Conservation (phyloP, 805 yeast genomes). For the Metschnikowia dekortorum region DNA sequence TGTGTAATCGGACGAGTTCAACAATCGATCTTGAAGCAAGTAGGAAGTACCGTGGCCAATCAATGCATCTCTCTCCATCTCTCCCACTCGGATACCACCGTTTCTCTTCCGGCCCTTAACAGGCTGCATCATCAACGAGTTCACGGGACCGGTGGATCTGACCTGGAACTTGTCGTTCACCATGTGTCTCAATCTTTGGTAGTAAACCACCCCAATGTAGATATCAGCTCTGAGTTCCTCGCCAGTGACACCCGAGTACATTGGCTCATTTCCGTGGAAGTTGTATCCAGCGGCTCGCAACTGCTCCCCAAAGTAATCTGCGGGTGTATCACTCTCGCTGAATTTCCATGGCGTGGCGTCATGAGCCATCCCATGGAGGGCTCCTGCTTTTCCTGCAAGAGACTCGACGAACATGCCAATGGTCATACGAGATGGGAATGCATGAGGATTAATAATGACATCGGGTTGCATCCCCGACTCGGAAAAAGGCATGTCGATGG, state of each 20-base stretch:
- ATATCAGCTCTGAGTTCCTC: constrained; percentile 95
- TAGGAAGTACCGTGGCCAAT: constrained; percentile 98
- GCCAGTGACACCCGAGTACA: constrained; percentile 98
- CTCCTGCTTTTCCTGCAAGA: constrained; percentile 98
- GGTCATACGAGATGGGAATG: constrained; percentile 99
- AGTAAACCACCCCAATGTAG: constrained; percentile 94
- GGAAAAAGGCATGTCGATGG: constrained; percentile 92
- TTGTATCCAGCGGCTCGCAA: constrained; percentile 83
- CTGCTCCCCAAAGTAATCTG: constrained; percentile 96
- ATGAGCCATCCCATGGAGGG: constrained; percentile 94
- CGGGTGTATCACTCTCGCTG: constrained; percentile 89
- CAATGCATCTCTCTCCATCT: constrained; percentile 98
- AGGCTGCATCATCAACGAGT: constrained; percentile 96
- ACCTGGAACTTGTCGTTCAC: constrained; percentile 99
- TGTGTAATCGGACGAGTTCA: constrained; percentile 93
- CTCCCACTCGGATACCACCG: constrained; percentile 99
- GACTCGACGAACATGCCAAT: constrained; percentile 99
- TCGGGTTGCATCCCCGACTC: constrained; percentile 97
- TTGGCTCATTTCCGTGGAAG: constrained; percentile 97
- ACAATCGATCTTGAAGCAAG: constrained; percentile 87
- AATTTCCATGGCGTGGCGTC: constrained; percentile 97
- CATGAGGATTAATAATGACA: constrained; percentile 96
- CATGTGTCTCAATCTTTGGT: constrained; percentile 98
- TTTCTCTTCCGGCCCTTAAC: constrained; percentile 98
- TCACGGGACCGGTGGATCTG: constrained; percentile 97